These are phyloP conservation scores for Alloteropsis angusta DNA, from an alignment of 202 grass and related monocot species.

Conservation along the genomic window DNA sequence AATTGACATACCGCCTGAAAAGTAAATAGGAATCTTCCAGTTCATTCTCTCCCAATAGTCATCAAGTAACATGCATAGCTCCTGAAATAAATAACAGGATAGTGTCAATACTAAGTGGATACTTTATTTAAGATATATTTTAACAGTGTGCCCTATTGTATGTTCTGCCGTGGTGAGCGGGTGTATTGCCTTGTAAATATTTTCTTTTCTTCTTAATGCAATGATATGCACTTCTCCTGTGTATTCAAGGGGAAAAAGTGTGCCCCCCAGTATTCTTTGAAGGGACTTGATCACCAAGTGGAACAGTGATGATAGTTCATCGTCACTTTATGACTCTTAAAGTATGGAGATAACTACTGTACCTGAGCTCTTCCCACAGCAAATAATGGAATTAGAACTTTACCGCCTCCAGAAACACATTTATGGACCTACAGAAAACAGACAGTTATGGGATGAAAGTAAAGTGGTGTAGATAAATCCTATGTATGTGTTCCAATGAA, in stretches of 20 bases:
- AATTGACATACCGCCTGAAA: slow-evolving; percentile 64
- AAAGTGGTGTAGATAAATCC: not conserved
- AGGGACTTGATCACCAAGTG: not conserved
- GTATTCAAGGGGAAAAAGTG: too few species aligned
- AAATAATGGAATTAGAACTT: slow-evolving; percentile 97
- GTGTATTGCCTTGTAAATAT: too few species aligned
- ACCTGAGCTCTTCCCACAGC: slow-evolving; percentile 98
- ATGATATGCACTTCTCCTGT: too few species aligned
- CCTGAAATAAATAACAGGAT: slow-evolving; percentile 41
- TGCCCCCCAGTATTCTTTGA: not conserved
- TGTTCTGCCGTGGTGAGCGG: too few species aligned
- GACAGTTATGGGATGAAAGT: not conserved
- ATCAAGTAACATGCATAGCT: slow-evolving; percentile 91
- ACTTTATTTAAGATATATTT: not conserved
- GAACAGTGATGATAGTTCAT: not conserved
- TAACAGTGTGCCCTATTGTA: not conserved
- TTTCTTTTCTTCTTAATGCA: too few species aligned
- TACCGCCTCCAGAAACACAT: slow-evolving; percentile 86
- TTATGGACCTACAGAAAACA: slow-evolving; percentile 65
- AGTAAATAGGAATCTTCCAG: slow-evolving; percentile 85
- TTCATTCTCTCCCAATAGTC: slow-evolving; percentile 95
- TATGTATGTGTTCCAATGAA: not conserved
- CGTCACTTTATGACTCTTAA: not conserved
- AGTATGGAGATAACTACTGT: not conserved
- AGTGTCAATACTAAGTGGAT: not conserved